Base-by-base conservation (phyloP, 805 yeast genomes). In the Saccharomyces mikatae region DNA sequence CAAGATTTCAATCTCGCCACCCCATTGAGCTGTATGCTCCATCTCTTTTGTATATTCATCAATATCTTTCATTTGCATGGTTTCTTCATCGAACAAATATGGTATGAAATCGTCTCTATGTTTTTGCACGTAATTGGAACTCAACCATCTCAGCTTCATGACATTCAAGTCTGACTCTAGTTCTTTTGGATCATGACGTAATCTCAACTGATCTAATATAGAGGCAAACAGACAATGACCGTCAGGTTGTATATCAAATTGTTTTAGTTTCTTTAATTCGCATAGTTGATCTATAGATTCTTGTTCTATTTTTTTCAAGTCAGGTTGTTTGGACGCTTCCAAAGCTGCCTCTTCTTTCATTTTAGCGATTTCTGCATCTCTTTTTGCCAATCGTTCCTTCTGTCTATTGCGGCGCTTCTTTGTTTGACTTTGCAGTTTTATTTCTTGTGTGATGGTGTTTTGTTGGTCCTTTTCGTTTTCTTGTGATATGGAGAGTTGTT, bases 161-260 rank as follows among this genome's bases (percentile, higher is more conserved):
- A 68, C 65, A 46, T 55, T 56, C 47, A 60, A 46, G 21, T 61
- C 62, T 11, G 49, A 47, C 3, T 52, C 55, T 4, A 48, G 21
- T 3, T 55, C 55, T 1, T 65, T 65, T 6, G 70, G 58, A 2
- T 64, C 71, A 30, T 80, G 88, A 24, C 96, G 79, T 3, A 63
- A 54, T 49, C 65, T 60, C 57, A 92, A 71, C 65, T 92, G 98
- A 66, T 92, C 96, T 24, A 84, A 75, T 21, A 92, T 78, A 0
- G 96, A 85, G 3, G 92, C 87, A 74, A 89, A 94, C 31, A 92
- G 72, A 75, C 99, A 94, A 68, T 92, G 92, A 0, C 98, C 99
- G 69, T 92, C 98, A 0, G 98, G 96, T 56, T 78, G 74, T 49
- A 90, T 87, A 60, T 90, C 96, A 57, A 76, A 71, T 59, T 84